Conservation (phyloP, 805 yeast species). For the Wickerhamiella kazuoi region DNA sequence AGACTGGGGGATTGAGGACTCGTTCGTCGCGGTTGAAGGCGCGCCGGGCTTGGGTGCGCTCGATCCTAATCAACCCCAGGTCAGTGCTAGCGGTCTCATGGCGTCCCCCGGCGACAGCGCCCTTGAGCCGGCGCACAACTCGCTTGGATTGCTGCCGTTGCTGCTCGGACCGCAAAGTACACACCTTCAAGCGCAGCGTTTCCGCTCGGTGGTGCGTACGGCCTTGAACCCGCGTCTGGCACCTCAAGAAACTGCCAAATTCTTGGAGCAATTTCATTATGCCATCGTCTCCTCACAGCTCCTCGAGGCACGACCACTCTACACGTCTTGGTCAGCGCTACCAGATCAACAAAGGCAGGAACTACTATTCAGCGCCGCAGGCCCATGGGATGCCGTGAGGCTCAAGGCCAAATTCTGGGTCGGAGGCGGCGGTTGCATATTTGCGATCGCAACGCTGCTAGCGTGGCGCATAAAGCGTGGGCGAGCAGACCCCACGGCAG, state of each 20-base stretch:
- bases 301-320: slow-evolving; percentile 25
- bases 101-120: neutral
- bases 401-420: slow-evolving; percentile 13
- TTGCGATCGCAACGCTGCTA: slow-evolving; percentile 20
- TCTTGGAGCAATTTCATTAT: slow-evolving; percentile 36
- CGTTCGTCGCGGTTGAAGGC: too few species aligned
- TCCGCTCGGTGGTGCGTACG: slow-evolving; percentile 11
- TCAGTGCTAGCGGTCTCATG: neutral
- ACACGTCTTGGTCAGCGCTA: slow-evolving; percentile 11
- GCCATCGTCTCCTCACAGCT: slow-evolving; percentile 32
- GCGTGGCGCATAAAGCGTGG: slow-evolving; percentile 12
- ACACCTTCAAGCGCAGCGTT: slow-evolving; percentile 10
- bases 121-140: neutral
- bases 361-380: slow-evolving; percentile 8
- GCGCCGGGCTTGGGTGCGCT: neutral
- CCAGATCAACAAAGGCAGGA: slow-evolving; percentile 9
- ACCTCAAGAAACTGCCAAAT: slow-evolving; percentile 19
- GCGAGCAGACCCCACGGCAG: slow-evolving; percentile 1
- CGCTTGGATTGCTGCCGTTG: slow-evolving; percentile 6
- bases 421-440: slow-evolving; percentile 23
- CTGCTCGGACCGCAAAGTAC: slow-evolving; percentile 3
- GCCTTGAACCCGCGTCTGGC: slow-evolving; percentile 16
- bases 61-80: slow-evolving; percentile 1
- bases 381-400: slow-evolving; percentile 8
- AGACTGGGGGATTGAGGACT: slow-evolving; percentile 21